phyloP scores from a whole-genome alignment of 768 basidiomycete genomes.

The Suillus cothurnatus region DNA sequence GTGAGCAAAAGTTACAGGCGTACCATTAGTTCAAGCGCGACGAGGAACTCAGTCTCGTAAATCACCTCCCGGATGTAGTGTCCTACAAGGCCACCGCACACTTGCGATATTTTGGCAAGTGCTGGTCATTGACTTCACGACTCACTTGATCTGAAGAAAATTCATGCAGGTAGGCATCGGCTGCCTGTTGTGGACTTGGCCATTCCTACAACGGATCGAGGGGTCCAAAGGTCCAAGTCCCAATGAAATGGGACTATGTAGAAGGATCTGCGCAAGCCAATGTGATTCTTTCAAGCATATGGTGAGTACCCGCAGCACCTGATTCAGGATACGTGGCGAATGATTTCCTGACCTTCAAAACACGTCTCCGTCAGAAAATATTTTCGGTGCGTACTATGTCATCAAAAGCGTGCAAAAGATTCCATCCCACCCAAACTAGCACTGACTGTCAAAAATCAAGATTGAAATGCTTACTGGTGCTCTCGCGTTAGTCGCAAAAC shows the following conservation, averaged over 20 bases:
- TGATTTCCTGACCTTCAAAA: neutral
- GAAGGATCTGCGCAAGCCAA: neutral
- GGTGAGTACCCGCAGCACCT: neutral
- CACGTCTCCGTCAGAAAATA: neutral
- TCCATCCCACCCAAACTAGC: neutral
- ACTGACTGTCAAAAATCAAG: neutral
- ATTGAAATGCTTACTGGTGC: slow-evolving; percentile 62
- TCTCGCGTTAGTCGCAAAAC: slow-evolving; percentile 61
- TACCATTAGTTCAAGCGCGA: slow-evolving; percentile 93
- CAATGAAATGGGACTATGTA: neutral
- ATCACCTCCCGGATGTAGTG: slow-evolving; percentile 95
- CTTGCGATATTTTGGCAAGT: slow-evolving; percentile 39
- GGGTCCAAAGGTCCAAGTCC: neutral
- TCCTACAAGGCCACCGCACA: slow-evolving; percentile 91
- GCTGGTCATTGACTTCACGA: slow-evolving; percentile 9
- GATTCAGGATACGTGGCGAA: neutral
- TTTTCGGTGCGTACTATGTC: neutral
- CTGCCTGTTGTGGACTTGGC: neutral
- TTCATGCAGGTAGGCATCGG: neutral
- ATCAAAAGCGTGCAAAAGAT: neutral
- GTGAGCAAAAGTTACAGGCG: slow-evolving; percentile 19
- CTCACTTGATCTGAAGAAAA: slow-evolving; percentile 1
- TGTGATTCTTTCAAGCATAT: neutral
- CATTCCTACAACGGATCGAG: neutral
- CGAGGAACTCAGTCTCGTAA: slow-evolving; percentile 87